Base-by-base conservation (phyloP, 1,284 basidiomycete species). In the Ustilago shanxiensis region DNA sequence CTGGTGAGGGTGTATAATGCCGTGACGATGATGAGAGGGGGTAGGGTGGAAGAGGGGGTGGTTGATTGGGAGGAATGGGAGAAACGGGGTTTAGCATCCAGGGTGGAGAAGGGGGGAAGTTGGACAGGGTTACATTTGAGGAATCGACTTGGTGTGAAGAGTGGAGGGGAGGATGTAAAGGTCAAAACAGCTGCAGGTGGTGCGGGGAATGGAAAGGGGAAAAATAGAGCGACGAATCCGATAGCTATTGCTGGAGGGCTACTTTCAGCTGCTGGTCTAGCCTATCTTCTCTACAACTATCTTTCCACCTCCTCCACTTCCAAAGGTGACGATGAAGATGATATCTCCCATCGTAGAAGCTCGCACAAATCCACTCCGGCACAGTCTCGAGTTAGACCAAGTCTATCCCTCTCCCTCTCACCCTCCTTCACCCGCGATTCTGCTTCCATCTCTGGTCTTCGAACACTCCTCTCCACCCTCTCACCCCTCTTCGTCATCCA, bases 21-120 rank as follows among this genome's bases (percentile, higher is more conserved):
- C 9, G 8, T 69, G 4, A 45, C 47, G 28, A 45, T 31, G 3
- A 13, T 50, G 26, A 29, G 35, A 1, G 37, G 7, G 11, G 50
- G 33, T 5, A 33, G 31, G 31, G 31, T 6, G 11, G 45, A 33
- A 1, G 44, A 31, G 45, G 45, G 29, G 3, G 31, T 2, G 5
- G 65, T 72, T 37, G 60, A 67, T 55, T 69, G 67, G 73, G 60
- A 77, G 7, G 61, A 72, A 45, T 66, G 67, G 75, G 66, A 72
- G 53, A 57, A 35, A 35, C 52, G 39, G 8, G 28, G 45, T 44
- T 28, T 26, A 7, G 28, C 47, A 10, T 20, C 31, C 11, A 33
- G 11, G 10, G 31, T 29, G 18, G 14, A 1, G 3, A 56, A 54
- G 47, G 5, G 10, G 1, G 24, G 24, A 5, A 58, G 33, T 11